These are phyloP conservation scores for Alnus glutinosa DNA, from an alignment of 306 rosid species.

Conservation along the genomic window DNA sequence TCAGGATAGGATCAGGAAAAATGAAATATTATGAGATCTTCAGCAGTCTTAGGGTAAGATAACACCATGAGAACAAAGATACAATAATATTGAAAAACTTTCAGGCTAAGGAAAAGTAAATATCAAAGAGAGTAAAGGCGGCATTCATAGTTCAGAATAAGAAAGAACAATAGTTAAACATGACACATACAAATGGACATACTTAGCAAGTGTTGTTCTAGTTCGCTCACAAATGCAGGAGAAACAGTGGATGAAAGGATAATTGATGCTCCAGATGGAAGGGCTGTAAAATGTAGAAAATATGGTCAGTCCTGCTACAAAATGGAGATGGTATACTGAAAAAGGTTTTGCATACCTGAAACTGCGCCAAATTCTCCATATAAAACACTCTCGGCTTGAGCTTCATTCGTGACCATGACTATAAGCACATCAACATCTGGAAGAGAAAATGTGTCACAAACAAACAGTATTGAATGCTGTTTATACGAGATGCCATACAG, in stretches of 20 bases:
- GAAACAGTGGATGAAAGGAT: conserved; percentile 93
- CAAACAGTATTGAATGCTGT: not conserved
- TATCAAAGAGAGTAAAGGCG: not conserved
- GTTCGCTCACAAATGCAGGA: conserved; percentile 85
- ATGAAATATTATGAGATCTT: not conserved
- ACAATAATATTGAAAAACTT: not conserved
- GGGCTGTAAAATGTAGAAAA: conserved; percentile 49
- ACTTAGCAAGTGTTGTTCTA: conserved; percentile 73
- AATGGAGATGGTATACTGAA: conserved; percentile 17
- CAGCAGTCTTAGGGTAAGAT: not conserved
- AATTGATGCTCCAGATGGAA: conserved; percentile 79
- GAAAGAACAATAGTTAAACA: conserved; percentile 18
- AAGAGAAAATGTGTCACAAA: conserved; percentile 26
- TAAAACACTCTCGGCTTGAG: conserved; percentile 78
- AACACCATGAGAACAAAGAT: not conserved
- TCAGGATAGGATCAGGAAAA: not conserved
- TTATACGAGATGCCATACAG: too few species aligned
- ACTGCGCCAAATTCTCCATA: conserved; percentile 88
- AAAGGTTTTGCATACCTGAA: conserved; percentile 61
- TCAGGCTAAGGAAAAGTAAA: not conserved
- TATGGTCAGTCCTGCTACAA: conserved; percentile 31
- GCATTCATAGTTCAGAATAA: not conserved
- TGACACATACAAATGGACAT: conserved; percentile 38
- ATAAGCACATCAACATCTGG: conserved; percentile 84
- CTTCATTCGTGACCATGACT: conserved; percentile 87